Conservation (phyloP, 1,139 yeast species). For the Suhomyces wounanorum region DNA sequence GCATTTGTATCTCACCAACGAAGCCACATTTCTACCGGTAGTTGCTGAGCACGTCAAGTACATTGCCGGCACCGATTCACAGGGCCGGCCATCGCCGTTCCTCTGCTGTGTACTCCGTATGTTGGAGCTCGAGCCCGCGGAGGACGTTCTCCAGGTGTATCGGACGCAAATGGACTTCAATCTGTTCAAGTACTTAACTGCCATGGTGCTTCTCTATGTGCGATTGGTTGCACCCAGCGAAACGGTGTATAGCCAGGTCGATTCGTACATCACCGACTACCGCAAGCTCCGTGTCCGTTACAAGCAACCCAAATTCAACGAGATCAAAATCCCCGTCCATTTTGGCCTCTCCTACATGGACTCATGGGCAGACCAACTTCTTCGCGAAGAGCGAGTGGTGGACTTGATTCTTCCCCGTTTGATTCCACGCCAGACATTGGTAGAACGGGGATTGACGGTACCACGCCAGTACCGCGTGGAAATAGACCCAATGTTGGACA, state of each 20-base stretch:
- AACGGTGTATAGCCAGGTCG: slow-evolving; percentile 52
- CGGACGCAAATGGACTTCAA: slow-evolving; percentile 45
- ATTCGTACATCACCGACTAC: slow-evolving; percentile 55
- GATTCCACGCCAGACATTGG: slow-evolving; percentile 36
- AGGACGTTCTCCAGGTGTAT: slow-evolving; percentile 53
- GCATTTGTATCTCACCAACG: slow-evolving; percentile 59
- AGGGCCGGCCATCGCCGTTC: slow-evolving; percentile 60
- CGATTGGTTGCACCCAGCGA: slow-evolving; percentile 51
- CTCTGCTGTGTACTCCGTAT: slow-evolving; percentile 64
- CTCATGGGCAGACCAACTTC: slow-evolving; percentile 57
- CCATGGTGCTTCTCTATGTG: slow-evolving; percentile 58
- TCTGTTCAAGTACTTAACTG: slow-evolving; percentile 68
- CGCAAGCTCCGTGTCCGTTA: slow-evolving; percentile 48
- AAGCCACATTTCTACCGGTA: slow-evolving; percentile 42
- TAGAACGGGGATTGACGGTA: slow-evolving; percentile 40
- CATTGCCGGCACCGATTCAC: slow-evolving; percentile 53
- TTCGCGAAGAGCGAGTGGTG: slow-evolving; percentile 52
- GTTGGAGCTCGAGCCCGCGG: slow-evolving; percentile 61
- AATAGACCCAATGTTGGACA: slow-evolving; percentile 14
- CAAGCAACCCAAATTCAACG: slow-evolving; percentile 23
- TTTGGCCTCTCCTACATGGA: slow-evolving; percentile 53
- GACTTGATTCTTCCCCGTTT: slow-evolving; percentile 66
- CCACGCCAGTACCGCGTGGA: slow-evolving; percentile 40
- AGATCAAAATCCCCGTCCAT: slow-evolving; percentile 25
- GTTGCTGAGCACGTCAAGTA: slow-evolving; percentile 41